These are phyloP conservation scores for Serendipita sp. DNA, from an alignment of 1,284 basidiomycete species.

Conservation along the genomic window DNA sequence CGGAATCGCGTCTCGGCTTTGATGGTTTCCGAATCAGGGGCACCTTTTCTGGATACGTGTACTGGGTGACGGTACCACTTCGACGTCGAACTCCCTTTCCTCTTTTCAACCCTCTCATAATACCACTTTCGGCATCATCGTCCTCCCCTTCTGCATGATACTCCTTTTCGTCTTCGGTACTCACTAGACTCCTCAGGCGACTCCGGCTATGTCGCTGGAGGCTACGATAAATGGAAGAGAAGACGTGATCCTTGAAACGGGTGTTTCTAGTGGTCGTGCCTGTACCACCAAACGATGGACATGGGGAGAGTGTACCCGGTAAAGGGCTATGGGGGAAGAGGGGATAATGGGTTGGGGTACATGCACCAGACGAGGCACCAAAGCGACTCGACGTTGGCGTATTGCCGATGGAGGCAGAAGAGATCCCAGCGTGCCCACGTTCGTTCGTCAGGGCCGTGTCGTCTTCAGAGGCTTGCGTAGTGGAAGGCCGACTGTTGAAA, in stretches of 20 bases:
- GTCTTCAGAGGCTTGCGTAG: not conserved
- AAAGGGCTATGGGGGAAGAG: not conserved
- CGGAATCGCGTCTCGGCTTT: not conserved
- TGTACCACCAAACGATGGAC: constrained; percentile 57
- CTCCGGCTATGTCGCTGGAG: constrained; percentile 41
- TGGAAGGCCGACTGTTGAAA: not conserved
- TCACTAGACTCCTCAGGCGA: constrained; percentile 24
- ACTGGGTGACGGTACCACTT: constrained; percentile 21
- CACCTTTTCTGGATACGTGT: not conserved
- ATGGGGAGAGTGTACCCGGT: not conserved
- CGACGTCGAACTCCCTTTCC: constrained; percentile 21
- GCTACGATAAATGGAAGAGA: constrained; percentile 67
- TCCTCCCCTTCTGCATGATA: constrained; percentile 12
- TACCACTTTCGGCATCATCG: constrained; percentile 24
- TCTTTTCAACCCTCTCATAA: constrained; percentile 20
- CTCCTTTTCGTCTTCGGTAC: constrained; percentile 31
- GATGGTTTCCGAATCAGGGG: not conserved
- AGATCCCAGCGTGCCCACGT: not conserved
- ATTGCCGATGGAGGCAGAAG: constrained; percentile 1
- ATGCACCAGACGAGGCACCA: not conserved
- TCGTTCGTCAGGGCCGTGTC: not conserved
- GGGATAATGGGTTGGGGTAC: not conserved
- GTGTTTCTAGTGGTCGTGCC: constrained; percentile 88
- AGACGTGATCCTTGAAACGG: constrained; percentile 84
- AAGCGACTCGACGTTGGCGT: constrained; percentile 10